Evolutionary conservation across 179 eudicot genomes (phyloP), one percentile per base, ranked within the genome.

Genomic region (Nepenthes alata): DNA sequence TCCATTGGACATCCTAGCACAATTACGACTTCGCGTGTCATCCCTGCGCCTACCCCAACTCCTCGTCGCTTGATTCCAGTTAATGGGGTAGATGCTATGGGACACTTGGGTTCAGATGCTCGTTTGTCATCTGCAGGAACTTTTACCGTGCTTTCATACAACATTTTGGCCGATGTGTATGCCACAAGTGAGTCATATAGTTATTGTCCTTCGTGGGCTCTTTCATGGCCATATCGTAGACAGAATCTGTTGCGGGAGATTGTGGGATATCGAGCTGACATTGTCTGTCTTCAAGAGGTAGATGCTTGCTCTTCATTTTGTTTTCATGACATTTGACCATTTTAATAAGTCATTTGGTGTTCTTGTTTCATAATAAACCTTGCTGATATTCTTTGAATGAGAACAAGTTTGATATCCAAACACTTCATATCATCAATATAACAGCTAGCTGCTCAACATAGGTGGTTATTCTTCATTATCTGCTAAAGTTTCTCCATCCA

Each of bases 201-300:
- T 78, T 93, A 93, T 58, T 93, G 98, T 65, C 98, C 98, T 64
- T 77, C 96, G 35, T 93, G 98, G 98, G 93, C 98, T 68, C 95
- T 89, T 57, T 84, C 98, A 49, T 93, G 98, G 98, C 69, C 96
- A 47, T 93, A 93, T 67, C 95, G 98, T 62, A 80, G 88, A 64
- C 98, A 93, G 67, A 91, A 91, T 73, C 64, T 91, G 67, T 77
- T 91, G 55, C 83, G 98, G 60, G 98, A 91, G 78, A 93, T 93
- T 25, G 93, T 89, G 55, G 95, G 93, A 45, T 93, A 93, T 70
- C 87, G 78, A 58, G 95, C 98, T 11, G 98, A 93, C 68, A 81
- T 93, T 53, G 81, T 93, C 68, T 93, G 98, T 76, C 98, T 93
- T 65, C 98, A 93, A 79, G 98, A 89, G 97, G 98, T 89, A 74